phyloP scores from a whole-genome alignment of 148 eudicot species.

The Vaccinium darrowii region DNA sequence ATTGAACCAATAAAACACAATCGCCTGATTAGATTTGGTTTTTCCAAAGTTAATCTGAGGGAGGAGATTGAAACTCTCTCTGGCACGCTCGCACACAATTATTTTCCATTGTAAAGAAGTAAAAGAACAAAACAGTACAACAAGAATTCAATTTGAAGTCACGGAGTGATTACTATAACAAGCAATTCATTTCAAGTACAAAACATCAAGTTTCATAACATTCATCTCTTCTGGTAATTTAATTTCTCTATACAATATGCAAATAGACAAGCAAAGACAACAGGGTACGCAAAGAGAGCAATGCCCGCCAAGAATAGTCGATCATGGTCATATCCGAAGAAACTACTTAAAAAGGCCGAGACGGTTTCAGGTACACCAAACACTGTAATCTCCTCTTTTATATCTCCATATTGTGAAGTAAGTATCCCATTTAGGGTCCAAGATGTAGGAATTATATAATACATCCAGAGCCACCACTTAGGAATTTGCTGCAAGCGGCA shows the following conservation, averaged over 20 bases:
- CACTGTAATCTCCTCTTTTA: slow-evolving; percentile 24
- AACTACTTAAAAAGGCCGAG: slow-evolving; percentile 51
- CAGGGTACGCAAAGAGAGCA: slow-evolving; percentile 49
- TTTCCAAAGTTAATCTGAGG: no score
- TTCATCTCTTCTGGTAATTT: slow-evolving; percentile 72
- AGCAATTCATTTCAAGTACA: no score
- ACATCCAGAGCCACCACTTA: slow-evolving; percentile 81
- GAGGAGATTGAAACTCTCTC: no score
- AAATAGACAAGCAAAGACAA: slow-evolving; percentile 58
- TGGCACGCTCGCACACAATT: no score
- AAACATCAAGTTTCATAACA: not conserved
- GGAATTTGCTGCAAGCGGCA: slow-evolving; percentile 59
- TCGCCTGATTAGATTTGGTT: no score
- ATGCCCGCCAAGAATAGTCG: slow-evolving; percentile 48
- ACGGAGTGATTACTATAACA: no score
- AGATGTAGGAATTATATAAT: slow-evolving; percentile 56
- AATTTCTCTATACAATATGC: slow-evolving; percentile 53
- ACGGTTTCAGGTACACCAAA: slow-evolving; percentile 48
- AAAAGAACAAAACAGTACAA: no score
- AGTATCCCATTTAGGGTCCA: slow-evolving; percentile 65
- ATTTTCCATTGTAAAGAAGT: no score
- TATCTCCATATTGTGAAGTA: slow-evolving; percentile 40
- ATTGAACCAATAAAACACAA: no score
- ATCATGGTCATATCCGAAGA: slow-evolving; percentile 55
- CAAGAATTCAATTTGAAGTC: no score